Evolutionary conservation across 257 asterid species (phyloP), one percentile per base, ranked within the genome.

Genomic region (Nicotiana noctiflora): DNA sequence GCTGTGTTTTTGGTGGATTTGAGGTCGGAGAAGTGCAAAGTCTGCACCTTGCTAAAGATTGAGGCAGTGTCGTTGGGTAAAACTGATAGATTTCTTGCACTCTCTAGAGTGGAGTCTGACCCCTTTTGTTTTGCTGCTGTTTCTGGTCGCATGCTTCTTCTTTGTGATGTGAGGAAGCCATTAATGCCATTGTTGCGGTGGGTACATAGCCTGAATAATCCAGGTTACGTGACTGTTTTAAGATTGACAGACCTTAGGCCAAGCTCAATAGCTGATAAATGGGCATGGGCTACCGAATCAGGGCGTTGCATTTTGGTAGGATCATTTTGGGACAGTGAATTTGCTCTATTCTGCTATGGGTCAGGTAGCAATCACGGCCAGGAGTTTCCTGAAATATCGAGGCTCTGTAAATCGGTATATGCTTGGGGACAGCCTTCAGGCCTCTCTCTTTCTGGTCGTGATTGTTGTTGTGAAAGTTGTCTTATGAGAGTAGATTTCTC

Each of bases 291-390:
- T 65, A 86, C 95, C n/a, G 89, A 92, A 68, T 86, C 94, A n/a
- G 97, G 99, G 56, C 83, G 87, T 81, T 87, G 98, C 83, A 86
- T 93, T 85, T 74, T 95, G 62, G 77, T 95, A 72, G 99, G 99
- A 84, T 95, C 99, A 1, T 91, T 95, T 86, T 93, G 94, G 97
- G 93, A 88, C 74, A 77, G 84, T 51, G 88, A 86, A 83, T 95
- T 95, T 83, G 82, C 75, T 79, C 78, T 90, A 53, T 95, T 95
- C 60, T 89, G 93, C 62, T 95, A 89, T 80, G 99, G 98, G 31
- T 91, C 92, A 25, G 84, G 83, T 79, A 67, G 32, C 67, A 82
- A 66, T 29, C 84, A 77, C 57, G 81, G 78, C 12, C 57, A 84
- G 8, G 53, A 86, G 67, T 60, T 79, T 63, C 82, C 90, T 17